These are phyloP conservation scores for Hibiscus tridactylites DNA, from an alignment of 345 rosid genomes.

Conservation along the genomic window DNA sequence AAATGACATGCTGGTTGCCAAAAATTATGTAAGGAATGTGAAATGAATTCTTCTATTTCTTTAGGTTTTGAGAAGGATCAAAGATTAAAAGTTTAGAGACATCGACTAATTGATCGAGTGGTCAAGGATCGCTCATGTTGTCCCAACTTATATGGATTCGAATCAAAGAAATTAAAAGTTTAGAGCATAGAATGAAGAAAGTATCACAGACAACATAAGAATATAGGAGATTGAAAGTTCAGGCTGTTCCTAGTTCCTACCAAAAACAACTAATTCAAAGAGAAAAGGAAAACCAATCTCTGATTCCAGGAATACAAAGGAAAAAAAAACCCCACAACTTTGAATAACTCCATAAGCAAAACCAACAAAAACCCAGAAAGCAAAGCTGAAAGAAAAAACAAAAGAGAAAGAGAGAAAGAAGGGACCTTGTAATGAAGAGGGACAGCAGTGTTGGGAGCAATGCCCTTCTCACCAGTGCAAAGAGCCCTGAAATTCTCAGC, in stretches of 20 bases:
- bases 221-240: neutral
- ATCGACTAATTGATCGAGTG: too few species aligned
- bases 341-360: neutral
- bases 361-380: conserved; percentile 5
- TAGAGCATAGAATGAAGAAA: too few species aligned
- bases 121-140: too few species aligned
- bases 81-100: neutral
- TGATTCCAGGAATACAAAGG: neutral
- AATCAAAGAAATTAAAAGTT: too few species aligned
- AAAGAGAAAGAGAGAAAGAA: neutral
- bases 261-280: neutral
- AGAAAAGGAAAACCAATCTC: neutral
- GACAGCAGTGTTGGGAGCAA: conserved; percentile 60
- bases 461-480: conserved; percentile 90
- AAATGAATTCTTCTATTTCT: neutral
- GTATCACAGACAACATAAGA: neutral
- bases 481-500: conserved; percentile 91
- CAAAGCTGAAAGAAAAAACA: neutral
- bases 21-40: neutral
- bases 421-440: conserved; percentile 89
- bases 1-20: neutral
- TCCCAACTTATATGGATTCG: too few species aligned
- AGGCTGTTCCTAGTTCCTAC: too few species aligned
- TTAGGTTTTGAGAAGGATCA: neutral
- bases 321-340: neutral